Conservation (phyloP, 139 green algal species). For the Pedinophyceae sp. region DNA sequence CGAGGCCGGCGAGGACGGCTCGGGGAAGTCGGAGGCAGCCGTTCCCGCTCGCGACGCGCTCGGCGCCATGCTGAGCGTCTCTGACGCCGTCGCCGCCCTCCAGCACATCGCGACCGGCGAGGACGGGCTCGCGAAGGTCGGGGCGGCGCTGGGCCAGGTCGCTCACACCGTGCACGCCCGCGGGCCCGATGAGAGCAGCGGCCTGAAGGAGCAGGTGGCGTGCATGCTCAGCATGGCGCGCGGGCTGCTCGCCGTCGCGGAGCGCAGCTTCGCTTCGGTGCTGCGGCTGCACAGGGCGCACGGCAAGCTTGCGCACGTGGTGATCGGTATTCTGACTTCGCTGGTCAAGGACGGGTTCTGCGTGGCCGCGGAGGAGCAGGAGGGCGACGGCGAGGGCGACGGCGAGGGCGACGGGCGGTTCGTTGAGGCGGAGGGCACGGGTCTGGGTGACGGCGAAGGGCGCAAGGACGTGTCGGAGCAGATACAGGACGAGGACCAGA, state of each 20-base stretch:
- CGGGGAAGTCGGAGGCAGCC: too few relatives aligned
- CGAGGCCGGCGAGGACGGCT: too few relatives aligned
- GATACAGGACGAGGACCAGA: constrained; percentile 89
- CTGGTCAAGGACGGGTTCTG: constrained; percentile 85
- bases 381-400: constrained; percentile 18
- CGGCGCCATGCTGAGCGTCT: too few relatives aligned
- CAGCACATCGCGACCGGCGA: too few relatives aligned
- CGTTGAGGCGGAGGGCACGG: constrained; percentile 50
- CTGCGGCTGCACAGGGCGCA: constrained; percentile 38
- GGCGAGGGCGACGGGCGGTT: constrained; percentile 25
- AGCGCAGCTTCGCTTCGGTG: too few relatives aligned
- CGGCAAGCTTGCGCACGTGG: constrained; percentile 72
- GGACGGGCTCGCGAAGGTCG: constrained; percentile 6
- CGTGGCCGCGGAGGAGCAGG: constrained; percentile 24
- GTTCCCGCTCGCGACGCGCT: too few relatives aligned
- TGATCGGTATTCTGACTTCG: constrained; percentile 46
- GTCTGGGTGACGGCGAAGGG: constrained; percentile 65
- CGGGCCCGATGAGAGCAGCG: neutral
- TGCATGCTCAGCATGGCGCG: constrained; percentile 2
- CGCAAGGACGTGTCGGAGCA: constrained; percentile 86
- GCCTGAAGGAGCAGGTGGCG: constrained; percentile 1
- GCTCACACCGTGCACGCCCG: constrained; percentile 1
- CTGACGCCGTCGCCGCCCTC: too few relatives aligned
- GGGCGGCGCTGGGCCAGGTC: neutral
- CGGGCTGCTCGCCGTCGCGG: constrained; percentile 11